Evolutionary conservation across 129 eudicot species (phyloP).

Genomic region (Calendula officinalis): DNA sequence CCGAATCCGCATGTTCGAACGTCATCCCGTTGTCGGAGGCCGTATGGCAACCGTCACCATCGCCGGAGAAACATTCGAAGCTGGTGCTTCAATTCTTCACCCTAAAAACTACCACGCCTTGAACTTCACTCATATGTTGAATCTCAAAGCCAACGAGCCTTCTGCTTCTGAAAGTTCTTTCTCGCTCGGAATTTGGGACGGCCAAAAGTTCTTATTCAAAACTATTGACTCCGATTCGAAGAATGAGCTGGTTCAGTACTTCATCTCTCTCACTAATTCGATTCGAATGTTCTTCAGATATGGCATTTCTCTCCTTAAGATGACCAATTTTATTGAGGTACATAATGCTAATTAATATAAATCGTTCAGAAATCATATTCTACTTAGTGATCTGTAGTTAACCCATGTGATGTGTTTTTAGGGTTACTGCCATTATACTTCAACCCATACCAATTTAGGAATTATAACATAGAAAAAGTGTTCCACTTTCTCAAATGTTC

Average conservation of each 20-base stretch:
- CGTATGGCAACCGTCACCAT: conserved; percentile 89
- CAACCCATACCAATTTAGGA: neutral
- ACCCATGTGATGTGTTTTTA: neutral
- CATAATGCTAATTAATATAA: neutral
- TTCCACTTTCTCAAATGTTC: neutral
- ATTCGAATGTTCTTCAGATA: conserved; percentile 51
- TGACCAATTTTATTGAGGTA: conserved; percentile 84
- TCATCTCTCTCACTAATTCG: conserved; percentile 52
- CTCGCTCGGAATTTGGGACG: conserved; percentile 84
- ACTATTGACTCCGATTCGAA: conserved; percentile 42
- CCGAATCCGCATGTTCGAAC: conserved; percentile 65
- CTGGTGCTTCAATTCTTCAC: conserved; percentile 91
- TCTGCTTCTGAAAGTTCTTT: conserved; percentile 31
- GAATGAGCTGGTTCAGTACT: conserved; percentile 35
- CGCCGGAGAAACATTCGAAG: conserved; percentile 77
- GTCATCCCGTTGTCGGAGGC: conserved; percentile 70
- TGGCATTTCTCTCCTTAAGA: conserved; percentile 66
- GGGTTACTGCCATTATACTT: neutral
- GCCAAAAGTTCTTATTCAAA: conserved; percentile 60
- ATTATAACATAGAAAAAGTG: neutral
- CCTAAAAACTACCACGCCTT: conserved; percentile 80
- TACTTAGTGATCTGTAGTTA: neutral
- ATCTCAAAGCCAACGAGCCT: conserved; percentile 32
- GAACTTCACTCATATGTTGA: conserved; percentile 47
- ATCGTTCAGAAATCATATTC: neutral